Evolutionary conservation across 2,329 filamentous ascomycete genomes (phyloP), one percentile per base, ranked within the genome.

Genomic region (Akanthomyces lecanii): DNA sequence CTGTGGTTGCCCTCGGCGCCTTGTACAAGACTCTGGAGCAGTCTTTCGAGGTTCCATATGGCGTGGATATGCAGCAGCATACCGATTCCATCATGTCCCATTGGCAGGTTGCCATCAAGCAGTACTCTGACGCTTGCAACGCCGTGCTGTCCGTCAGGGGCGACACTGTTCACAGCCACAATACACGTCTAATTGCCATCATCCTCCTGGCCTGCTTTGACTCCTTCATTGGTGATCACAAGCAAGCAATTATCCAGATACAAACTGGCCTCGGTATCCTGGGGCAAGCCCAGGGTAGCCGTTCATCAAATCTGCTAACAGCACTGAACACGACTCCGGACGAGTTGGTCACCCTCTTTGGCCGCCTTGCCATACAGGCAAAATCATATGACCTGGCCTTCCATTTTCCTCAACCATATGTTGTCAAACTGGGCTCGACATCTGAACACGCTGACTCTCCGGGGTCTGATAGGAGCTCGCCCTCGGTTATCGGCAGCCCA

Each of bases 361-460:
- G 82, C 1, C 80, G 85, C 5, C 76, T 88, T 2, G 85, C 84
- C 2, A 85, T 88, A 50, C 85, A 88, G 70, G 85, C 85, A 50
- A 88, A 88, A 69, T 87, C 85, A 0, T 88, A 88, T 69, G 85
- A 88, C 68, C 85, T 88, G 84, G 85, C 85, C 38, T 88, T 88
- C 69, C 85, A 88, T 70, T 87, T 88, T 64, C 85, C 85, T 1
- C 78, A 85, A 36, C 85, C 85, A 0, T 86, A 81, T 62, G 84
- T 87, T 7, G 83, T 88, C 64, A 79, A 79, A 6, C 80, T 65
- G 65, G 74, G 52, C 61, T 67, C 36, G 66, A 68, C 63, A 69
- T 4, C 58, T 16, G 36, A 75, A 52, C 70, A 75, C 66, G 66
- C 47, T 18, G 30, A 61, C 52, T 79, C 80, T 3, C 77, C 81